Evolutionary conservation across 352 stramenopile species (phyloP), one percentile per base, ranked within the genome.

Genomic region (Phytopythium ostracodes): DNA sequence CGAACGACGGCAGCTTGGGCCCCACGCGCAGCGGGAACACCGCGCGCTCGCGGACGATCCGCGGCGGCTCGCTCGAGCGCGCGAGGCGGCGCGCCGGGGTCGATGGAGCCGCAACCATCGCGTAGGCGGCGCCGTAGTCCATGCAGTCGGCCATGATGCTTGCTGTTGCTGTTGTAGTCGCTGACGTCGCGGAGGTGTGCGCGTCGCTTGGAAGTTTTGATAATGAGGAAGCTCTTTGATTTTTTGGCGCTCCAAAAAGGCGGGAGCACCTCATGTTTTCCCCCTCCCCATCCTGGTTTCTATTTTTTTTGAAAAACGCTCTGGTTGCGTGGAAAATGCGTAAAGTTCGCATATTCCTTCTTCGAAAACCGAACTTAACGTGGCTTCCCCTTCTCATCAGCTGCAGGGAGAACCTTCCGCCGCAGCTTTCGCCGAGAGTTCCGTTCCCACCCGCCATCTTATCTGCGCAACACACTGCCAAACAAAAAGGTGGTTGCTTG

Each of bases 1-100:
- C 65, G 25, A 71, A 38, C 18, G 59, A 71, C 22, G 65, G 59
- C n/a, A 76, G 27, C 44, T 50, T 18, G 2, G 68, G 68, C 20
- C 61, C 68, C 9, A 66, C 25, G n/a, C 68, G 65, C 38, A 67
- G 38, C 12, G 65, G 44, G 42, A 66, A 64, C 25, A 70, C 65
- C 17, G 60, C 51, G 12, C 66, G 63, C 14, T 58, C 40, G n/a
- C 62, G 53, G 24, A 51, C 63, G 29, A 77, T 59, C 60, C 66
- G 73, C 8, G 67, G 70, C 8, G 67, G 66, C 29, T 68, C 58
- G 47, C 7, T 35, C 14, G 25, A 10, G 15, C 15, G 18, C 27
- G 14, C 15, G 25, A 18, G 47, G 14, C 47, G 25, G 47, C 47
- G 24, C 25, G 27, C 15, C 6, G 47, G 47, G 14, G 47, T 54